phyloP scores from a whole-genome alignment of 257 asterid species.

The Nicotiana benthamiana region DNA sequence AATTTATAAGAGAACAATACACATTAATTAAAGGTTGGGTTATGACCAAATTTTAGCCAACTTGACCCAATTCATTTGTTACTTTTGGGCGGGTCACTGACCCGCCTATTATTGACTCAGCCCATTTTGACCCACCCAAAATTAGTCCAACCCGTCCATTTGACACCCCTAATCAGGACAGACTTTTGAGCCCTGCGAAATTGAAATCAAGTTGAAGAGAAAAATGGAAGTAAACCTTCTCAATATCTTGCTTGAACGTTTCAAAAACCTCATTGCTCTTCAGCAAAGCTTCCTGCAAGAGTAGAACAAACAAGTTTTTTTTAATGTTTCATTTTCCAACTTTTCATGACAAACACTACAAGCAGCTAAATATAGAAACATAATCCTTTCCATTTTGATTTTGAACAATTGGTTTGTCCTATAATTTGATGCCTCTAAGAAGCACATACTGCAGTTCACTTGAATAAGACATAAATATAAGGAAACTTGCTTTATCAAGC shows the following conservation, averaged over 20 bases:
- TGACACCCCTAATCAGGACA: neutral
- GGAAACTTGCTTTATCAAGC: neutral
- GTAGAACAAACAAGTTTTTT: neutral
- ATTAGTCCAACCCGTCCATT: too few relatives aligned
- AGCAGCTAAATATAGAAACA: neutral
- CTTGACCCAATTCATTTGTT: too few relatives aligned
- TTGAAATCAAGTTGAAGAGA: slow-evolving; percentile 1
- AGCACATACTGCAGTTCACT: neutral
- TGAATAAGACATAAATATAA: neutral
- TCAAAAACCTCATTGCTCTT: slow-evolving; percentile 97
- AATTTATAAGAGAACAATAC: too few relatives aligned
- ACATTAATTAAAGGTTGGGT: too few relatives aligned
- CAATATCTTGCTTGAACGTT: slow-evolving; percentile 91
- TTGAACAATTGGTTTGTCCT: neutral
- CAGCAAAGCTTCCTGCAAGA: slow-evolving; percentile 78
- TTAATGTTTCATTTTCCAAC: neutral
- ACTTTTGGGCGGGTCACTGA: too few relatives aligned
- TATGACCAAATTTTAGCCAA: too few relatives aligned
- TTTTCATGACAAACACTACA: neutral
- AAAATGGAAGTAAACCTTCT: slow-evolving; percentile 49
- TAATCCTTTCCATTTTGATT: neutral
- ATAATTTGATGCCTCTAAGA: neutral
- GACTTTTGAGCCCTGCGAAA: neutral
- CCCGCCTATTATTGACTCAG: too few relatives aligned
- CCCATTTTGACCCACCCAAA: too few relatives aligned